These are phyloP conservation scores for Gossypium australe DNA, from an alignment of 345 rosid genomes.

Conservation along the genomic window DNA sequence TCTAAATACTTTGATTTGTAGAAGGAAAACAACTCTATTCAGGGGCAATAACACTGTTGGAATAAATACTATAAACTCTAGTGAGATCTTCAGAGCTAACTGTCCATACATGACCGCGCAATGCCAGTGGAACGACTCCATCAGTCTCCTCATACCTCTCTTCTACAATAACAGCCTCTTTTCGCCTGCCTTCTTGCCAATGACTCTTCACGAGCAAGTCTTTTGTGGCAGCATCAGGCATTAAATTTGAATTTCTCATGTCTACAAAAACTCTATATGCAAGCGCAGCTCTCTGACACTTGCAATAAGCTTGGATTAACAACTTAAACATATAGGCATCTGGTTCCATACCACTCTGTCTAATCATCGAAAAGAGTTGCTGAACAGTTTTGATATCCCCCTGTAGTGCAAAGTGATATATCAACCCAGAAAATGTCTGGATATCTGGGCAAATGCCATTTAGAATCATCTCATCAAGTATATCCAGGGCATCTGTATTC, in stretches of 20 bases:
- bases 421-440: constrained; percentile 82
- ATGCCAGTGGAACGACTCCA: constrained; percentile 44
- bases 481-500: constrained; percentile 51
- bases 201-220: constrained; percentile 79
- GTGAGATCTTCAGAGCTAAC: constrained; percentile 61
- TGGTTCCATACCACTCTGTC: constrained; percentile 61
- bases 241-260: constrained; percentile 50
- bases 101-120: constrained; percentile 73
- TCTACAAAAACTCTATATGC: constrained; percentile 77
- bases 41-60: constrained; percentile 31
- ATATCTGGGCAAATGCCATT: constrained; percentile 57
- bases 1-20: not conserved
- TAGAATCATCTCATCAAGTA: constrained; percentile 71
- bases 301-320: constrained; percentile 74
- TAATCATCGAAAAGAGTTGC: constrained; percentile 59
- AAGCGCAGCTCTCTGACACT: constrained; percentile 67
- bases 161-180: constrained; percentile 76
- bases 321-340: constrained; percentile 74
- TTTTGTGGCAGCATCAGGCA: constrained; percentile 64
- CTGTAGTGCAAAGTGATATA: constrained; percentile 64
- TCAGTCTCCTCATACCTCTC: constrained; percentile 39
- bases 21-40: constrained; percentile 13
- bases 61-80: constrained; percentile 50
- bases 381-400: constrained; percentile 79
- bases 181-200: constrained; percentile 90